Evolutionary conservation across 768 basidiomycete species (phyloP).

Genomic region (Rhodocollybia butyracea): DNA sequence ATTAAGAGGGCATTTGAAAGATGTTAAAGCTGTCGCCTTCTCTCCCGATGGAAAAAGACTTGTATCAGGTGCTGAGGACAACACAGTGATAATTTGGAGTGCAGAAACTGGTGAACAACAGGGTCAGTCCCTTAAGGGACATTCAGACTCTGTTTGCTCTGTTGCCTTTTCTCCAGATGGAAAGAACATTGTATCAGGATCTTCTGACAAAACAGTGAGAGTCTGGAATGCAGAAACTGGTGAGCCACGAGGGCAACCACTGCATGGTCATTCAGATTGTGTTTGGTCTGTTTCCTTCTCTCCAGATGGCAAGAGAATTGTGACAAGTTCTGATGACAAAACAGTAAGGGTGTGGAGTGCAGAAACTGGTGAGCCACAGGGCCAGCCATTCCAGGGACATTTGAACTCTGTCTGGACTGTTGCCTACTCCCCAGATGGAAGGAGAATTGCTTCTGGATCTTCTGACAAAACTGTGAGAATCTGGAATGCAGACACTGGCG

Average conservation of each 20-base stretch:
- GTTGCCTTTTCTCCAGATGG: constrained; percentile 11
- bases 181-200: constrained; percentile 9
- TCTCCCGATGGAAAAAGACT: constrained; percentile 47
- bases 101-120: constrained; percentile 29
- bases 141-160: neutral
- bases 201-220: too few species aligned
- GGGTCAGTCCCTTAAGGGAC: constrained; percentile 10
- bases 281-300: constrained; percentile 15
- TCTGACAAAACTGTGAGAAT: constrained; percentile 12
- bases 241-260: constrained; percentile 3
- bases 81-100: constrained; percentile 52
- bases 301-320: constrained; percentile 18
- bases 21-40: constrained; percentile 34
- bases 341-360: neutral
- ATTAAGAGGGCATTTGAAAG: constrained; percentile 8
- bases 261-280: constrained; percentile 9
- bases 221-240: neutral
- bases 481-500: constrained; percentile 9
- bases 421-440: constrained; percentile 41
- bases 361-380: neutral
- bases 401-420: constrained; percentile 14
- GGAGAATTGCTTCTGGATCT: constrained; percentile 22
- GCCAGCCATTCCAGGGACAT: constrained; percentile 4
- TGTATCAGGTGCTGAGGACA: constrained; percentile 51
- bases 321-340: constrained; percentile 15